Percentiles rank a stretch among this genome's conserved stretches.
Conservation (phyloP, 176 grass and related monocot species). For the Triticum aestivum region DNA sequence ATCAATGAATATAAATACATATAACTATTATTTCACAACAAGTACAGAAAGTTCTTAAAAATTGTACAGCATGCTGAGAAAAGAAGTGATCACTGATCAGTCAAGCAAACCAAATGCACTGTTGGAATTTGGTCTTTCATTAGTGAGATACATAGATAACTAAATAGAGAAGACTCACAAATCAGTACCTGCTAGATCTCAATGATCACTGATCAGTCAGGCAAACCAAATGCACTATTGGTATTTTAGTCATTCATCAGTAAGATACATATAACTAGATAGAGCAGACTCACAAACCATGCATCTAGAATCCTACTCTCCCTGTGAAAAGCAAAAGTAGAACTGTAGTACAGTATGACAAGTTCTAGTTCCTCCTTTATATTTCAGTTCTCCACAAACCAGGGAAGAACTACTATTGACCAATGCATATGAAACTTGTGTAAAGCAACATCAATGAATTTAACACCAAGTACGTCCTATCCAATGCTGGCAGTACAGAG, state of each 20-base stretch:
- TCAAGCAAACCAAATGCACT: background rate
- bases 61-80: background rate
- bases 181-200: background rate
- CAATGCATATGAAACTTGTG: background rate
- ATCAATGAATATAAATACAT: too few species aligned
- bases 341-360: background rate
- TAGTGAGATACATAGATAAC: background rate
- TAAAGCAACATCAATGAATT: background rate
- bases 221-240: slow-evolving; percentile 5
- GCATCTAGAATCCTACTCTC: background rate
- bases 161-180: background rate
- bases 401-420: background rate
- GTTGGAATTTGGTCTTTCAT: background rate
- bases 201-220: background rate
- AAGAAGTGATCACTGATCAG: background rate
- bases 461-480: background rate
- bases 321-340: background rate
- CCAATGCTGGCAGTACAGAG: background rate
- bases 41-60: background rate
- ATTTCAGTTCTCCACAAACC: background rate
- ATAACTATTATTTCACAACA: too few species aligned
- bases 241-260: background rate
- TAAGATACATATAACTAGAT: background rate
- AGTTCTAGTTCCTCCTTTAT: background rate
- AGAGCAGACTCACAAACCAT: background rate